phyloP scores from a whole-genome alignment of 2,329 filamentous ascomycete species.

The Arthrobotrys musiformis region DNA sequence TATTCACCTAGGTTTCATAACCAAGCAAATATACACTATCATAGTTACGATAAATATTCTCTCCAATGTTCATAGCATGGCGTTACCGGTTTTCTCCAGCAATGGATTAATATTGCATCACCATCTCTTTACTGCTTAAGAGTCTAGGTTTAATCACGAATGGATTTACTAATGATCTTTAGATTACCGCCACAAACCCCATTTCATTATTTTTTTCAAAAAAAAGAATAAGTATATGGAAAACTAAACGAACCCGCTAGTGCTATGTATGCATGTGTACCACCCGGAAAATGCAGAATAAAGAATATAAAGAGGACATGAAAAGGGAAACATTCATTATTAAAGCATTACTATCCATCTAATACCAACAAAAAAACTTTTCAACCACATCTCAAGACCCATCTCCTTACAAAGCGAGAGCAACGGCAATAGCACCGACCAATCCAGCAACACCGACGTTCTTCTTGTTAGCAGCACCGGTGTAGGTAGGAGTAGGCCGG shows the following conservation, averaged over 20 bases:
- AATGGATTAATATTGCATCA: slow-evolving; percentile 7
- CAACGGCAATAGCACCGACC: slow-evolving; percentile 28
- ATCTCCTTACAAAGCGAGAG: slow-evolving; percentile 37
- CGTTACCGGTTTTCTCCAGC: not conserved
- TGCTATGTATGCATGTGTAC: slow-evolving; percentile 3
- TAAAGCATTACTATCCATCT: not conserved
- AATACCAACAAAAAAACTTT: slow-evolving; percentile 6
- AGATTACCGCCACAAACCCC: not conserved
- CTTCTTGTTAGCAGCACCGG: slow-evolving; percentile 37
- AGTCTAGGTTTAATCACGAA: not conserved
- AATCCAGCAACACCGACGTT: slow-evolving; percentile 28
- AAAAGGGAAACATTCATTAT: slow-evolving; percentile 1
- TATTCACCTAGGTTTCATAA: slow-evolving; percentile 39
- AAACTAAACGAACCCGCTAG: not conserved
- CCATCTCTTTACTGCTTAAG: not conserved
- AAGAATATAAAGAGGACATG: not conserved
- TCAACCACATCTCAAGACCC: not conserved
- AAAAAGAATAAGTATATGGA: not conserved
- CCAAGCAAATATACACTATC: not conserved
- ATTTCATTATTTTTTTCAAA: slow-evolving; percentile 20
- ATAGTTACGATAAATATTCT: slow-evolving; percentile 1
- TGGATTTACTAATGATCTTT: not conserved
- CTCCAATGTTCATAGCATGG: slow-evolving; percentile 22
- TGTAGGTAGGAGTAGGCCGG: slow-evolving; percentile 5
- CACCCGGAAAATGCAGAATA: not conserved